Conservation (phyloP, 257 asterid genomes). For the Nicotiana paniculata region DNA sequence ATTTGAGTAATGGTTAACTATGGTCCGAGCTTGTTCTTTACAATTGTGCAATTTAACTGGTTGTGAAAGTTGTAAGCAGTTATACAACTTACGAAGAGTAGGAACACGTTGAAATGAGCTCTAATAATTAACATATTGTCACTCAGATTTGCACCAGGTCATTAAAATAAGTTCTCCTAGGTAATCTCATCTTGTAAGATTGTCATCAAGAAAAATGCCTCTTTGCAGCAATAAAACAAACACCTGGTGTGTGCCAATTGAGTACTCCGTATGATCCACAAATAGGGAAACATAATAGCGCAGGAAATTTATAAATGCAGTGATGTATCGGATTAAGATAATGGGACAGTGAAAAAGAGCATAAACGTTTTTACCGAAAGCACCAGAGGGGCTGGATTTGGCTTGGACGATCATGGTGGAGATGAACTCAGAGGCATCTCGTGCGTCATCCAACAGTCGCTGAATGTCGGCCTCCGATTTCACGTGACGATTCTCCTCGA, state of each 20-base stretch:
- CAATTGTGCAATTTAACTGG: background rate
- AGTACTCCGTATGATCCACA: background rate
- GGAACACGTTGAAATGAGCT: background rate
- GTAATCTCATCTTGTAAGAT: background rate
- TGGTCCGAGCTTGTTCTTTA: background rate
- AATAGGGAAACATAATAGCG: no score
- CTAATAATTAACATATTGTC: background rate
- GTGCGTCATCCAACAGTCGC: conserved; percentile 75
- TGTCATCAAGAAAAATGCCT: background rate
- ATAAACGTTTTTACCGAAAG: conserved; percentile 48
- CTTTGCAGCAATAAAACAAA: background rate
- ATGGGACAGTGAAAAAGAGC: background rate
- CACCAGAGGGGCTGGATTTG: conserved; percentile 79
- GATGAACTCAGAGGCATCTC: conserved; percentile 83
- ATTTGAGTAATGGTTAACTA: background rate
- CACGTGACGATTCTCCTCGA: conserved; percentile 85
- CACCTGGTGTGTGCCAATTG: background rate
- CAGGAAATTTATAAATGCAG: background rate
- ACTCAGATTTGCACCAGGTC: background rate
- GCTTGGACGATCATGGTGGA: conserved; percentile 91
- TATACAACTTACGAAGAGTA: background rate
- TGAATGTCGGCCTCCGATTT: conserved; percentile 60
- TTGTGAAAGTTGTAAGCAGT: no score
- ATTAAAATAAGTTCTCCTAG: background rate
- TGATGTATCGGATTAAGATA: background rate